phyloP scores from a whole-genome alignment of 2,329 filamentous ascomycete species.

The Colletotrichum tabaci region DNA sequence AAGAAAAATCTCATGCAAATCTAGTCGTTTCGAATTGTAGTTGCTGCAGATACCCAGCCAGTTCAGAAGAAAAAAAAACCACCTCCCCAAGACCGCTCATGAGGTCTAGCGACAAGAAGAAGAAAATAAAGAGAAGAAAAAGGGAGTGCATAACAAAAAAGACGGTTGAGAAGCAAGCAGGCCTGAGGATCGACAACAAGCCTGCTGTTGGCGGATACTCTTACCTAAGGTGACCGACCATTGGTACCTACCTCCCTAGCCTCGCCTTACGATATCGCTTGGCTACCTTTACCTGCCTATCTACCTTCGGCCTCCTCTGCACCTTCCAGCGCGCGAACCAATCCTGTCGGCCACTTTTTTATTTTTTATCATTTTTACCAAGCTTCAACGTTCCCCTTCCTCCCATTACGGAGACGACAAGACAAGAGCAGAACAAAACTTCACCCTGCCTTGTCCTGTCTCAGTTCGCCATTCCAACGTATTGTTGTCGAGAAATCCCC shows the following conservation, averaged over 20 bases:
- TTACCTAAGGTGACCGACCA: neutral
- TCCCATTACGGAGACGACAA: neutral
- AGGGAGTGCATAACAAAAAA: neutral
- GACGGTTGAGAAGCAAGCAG: neutral
- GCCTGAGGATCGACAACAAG: slow-evolving; percentile 20
- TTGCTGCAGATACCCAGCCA: slow-evolving; percentile 2
- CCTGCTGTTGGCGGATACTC: slow-evolving; percentile 2
- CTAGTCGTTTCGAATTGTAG: slow-evolving; percentile 9
- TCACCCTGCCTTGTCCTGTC: neutral
- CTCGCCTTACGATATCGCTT: neutral
- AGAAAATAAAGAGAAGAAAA: neutral
- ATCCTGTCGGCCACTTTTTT: neutral
- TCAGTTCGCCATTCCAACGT: neutral
- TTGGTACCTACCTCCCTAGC: neutral
- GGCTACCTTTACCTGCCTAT: slow-evolving; percentile 4
- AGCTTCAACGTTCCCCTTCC: neutral
- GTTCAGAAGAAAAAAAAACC: no score
- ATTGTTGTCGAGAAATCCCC: neutral
- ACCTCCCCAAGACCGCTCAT: neutral
- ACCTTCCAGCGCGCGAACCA: neutral
- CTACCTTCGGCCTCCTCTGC: neutral
- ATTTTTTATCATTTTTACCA: neutral
- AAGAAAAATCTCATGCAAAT: neutral
- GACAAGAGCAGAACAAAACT: neutral
- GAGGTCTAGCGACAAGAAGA: neutral